phyloP scores from a whole-genome alignment of 2,329 filamentous ascomycete genomes.

The Fusarium coffeatum region DNA sequence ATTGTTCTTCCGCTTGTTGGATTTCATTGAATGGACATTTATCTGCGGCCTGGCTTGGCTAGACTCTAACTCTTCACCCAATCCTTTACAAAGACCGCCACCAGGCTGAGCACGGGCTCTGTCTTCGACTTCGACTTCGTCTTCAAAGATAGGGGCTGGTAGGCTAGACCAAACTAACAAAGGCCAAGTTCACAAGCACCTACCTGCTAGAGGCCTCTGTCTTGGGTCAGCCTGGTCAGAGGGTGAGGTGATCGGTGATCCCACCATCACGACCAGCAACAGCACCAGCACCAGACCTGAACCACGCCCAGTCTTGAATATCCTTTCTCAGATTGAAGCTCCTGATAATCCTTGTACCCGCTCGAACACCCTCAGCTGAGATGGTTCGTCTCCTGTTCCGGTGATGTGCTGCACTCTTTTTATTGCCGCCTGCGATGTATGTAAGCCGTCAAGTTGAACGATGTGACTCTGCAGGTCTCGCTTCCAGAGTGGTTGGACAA shows the following conservation, averaged over 20 bases:
- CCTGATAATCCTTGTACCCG: conserved; percentile 21
- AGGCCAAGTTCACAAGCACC: conserved; percentile 18
- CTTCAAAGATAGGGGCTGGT: conserved; percentile 39
- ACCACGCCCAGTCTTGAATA: conserved; percentile 34
- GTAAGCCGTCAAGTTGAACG: conserved; percentile 3
- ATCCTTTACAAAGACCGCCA: conserved; percentile 20
- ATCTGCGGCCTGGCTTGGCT: conserved; percentile 32
- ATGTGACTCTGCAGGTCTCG: conserved; percentile 26
- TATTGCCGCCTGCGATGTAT: not conserved
- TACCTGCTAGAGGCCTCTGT: conserved; percentile 13
- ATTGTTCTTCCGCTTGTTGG: conserved; percentile 29
- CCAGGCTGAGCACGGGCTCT: conserved; percentile 33
- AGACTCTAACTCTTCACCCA: conserved; percentile 13
- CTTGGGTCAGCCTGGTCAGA: conserved; percentile 17
- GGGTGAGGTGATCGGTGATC: conserved; percentile 46
- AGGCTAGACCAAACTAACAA: not conserved
- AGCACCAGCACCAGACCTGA: conserved; percentile 28
- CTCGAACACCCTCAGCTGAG: conserved; percentile 36
- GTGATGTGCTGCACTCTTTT: conserved; percentile 24
- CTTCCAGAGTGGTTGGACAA: conserved; percentile 24
- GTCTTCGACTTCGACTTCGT: not conserved
- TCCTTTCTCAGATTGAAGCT: conserved; percentile 18
- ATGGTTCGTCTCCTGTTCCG: conserved; percentile 36
- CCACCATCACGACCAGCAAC: conserved; percentile 41
- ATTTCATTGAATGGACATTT: conserved; percentile 27